Evolutionary conservation across 2,329 filamentous ascomycete genomes (phyloP).

Genomic region (Calycina herbarum): DNA sequence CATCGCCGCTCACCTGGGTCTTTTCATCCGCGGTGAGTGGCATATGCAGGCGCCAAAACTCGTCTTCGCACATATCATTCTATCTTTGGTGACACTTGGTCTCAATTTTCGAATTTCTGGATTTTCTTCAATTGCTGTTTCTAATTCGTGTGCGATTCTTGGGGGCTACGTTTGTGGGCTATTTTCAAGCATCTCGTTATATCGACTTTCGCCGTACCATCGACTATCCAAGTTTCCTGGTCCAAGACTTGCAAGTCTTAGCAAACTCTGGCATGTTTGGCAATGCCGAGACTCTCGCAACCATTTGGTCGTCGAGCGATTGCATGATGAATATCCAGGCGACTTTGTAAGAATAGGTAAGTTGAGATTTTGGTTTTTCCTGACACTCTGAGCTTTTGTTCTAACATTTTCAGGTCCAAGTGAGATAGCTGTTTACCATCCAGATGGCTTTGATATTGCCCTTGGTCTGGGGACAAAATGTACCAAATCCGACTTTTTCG

Average conservation of each 20-base stretch:
- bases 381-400: not conserved
- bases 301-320: constrained; percentile 4
- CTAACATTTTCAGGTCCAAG: constrained; percentile 10
- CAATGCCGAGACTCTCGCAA: constrained; percentile 6
- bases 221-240: constrained; percentile 15
- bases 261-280: constrained; percentile 13
- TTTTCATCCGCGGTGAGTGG: constrained; percentile 11
- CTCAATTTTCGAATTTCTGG: not conserved
- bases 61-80: not conserved
- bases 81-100: not conserved
- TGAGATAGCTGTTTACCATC: constrained; percentile 32
- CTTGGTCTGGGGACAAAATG: constrained; percentile 12
- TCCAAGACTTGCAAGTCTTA: constrained; percentile 8
- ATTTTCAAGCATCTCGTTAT: constrained; percentile 15
- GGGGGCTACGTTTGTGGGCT: constrained; percentile 2
- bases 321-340: constrained; percentile 14
- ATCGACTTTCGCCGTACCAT: constrained; percentile 12
- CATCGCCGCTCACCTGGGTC: constrained; percentile 1
- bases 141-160: not conserved
- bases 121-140: not conserved
- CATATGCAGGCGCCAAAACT: constrained; percentile 7
- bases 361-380: not conserved
- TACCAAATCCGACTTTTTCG: constrained; percentile 15
- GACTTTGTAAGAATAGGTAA: constrained; percentile 12
- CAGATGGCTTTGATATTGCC: constrained; percentile 41